These are phyloP conservation scores for Danielozyma ontarioensis DNA, from an alignment of 805 yeast species.

Conservation along the genomic window DNA sequence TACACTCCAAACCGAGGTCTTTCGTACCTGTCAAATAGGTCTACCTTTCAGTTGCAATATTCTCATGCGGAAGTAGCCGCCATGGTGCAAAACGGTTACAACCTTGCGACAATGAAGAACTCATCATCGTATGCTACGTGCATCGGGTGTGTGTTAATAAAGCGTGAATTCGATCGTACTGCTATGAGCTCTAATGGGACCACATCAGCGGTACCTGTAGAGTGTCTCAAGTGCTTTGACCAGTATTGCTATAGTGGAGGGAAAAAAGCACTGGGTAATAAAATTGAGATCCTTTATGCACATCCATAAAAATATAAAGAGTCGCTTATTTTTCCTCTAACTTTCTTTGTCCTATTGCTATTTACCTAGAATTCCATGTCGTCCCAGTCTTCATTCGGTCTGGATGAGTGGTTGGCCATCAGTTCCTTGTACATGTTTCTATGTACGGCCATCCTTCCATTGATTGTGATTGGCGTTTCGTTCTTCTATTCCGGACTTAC, in stretches of 20 bases:
- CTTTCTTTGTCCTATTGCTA: too few relatives aligned
- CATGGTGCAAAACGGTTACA: slow-evolving; percentile 50
- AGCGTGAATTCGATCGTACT: slow-evolving; percentile 43
- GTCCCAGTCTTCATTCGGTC: too few relatives aligned
- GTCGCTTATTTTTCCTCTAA: too few relatives aligned
- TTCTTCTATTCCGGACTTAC: slow-evolving; percentile 40
- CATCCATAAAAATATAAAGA: too few relatives aligned
- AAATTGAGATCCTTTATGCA: too few relatives aligned
- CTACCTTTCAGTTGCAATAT: slow-evolving; percentile 55
- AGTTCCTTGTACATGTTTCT: slow-evolving; percentile 31
- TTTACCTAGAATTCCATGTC: too few relatives aligned
- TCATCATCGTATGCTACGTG: slow-evolving; percentile 41
- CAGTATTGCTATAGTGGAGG: too few relatives aligned
- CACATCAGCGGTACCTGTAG: slow-evolving; percentile 1
- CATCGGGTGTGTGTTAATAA: slow-evolving; percentile 52
- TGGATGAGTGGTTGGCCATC: slow-evolving; percentile 2
- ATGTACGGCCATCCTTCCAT: slow-evolving; percentile 28
- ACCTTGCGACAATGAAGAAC: slow-evolving; percentile 43
- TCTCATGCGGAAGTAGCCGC: slow-evolving; percentile 34
- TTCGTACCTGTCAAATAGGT: slow-evolving; percentile 45
- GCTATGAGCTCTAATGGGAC: slow-evolving; percentile 1
- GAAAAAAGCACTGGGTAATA: too few relatives aligned
- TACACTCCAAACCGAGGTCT: slow-evolving; percentile 44
- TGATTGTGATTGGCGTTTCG: slow-evolving; percentile 30
- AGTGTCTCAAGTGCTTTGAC: too few relatives aligned